These are phyloP conservation scores for Phytophthora uliginosa DNA, from an alignment of 352 stramenopile species.

Conservation along the genomic window DNA sequence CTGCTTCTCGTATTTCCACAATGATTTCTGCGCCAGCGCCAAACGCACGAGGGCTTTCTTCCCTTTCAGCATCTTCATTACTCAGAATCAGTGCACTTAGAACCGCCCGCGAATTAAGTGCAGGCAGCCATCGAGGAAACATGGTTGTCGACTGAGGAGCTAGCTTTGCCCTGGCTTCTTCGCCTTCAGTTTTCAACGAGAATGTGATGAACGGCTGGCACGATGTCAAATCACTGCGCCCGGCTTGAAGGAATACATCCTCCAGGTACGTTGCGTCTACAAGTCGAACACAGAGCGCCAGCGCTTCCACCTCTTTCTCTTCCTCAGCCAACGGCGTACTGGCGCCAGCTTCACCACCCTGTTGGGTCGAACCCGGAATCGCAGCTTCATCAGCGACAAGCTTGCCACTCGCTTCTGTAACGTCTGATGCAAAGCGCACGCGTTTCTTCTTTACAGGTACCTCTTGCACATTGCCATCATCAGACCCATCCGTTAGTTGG, in stretches of 20 bases:
- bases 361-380: neutral
- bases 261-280: conserved; percentile 64
- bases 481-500: conserved; percentile 16
- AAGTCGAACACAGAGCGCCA: conserved; percentile 56
- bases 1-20: conserved; percentile 78
- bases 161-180: conserved; percentile 52
- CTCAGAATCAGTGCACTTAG: conserved; percentile 49
- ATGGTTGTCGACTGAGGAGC: conserved; percentile 54
- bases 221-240: conserved; percentile 54
- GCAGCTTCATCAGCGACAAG: neutral
- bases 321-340: conserved; percentile 9
- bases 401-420: conserved; percentile 28
- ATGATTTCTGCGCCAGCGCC: conserved; percentile 40
- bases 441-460: conserved; percentile 60
- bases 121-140: conserved; percentile 75
- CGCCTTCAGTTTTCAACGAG: conserved; percentile 38
- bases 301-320: conserved; percentile 36
- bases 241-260: conserved; percentile 59
- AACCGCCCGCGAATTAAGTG: conserved; percentile 35
- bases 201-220: conserved; percentile 65
- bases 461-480: conserved; percentile 30
- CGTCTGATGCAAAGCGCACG: conserved; percentile 65
- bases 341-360: conserved; percentile 2
- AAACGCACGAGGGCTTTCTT: conserved; percentile 19
- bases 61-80: conserved; percentile 16